These are phyloP conservation scores for Thelonectria discophora DNA, from an alignment of 2,329 filamentous ascomycete genomes.

Conservation along the genomic window DNA sequence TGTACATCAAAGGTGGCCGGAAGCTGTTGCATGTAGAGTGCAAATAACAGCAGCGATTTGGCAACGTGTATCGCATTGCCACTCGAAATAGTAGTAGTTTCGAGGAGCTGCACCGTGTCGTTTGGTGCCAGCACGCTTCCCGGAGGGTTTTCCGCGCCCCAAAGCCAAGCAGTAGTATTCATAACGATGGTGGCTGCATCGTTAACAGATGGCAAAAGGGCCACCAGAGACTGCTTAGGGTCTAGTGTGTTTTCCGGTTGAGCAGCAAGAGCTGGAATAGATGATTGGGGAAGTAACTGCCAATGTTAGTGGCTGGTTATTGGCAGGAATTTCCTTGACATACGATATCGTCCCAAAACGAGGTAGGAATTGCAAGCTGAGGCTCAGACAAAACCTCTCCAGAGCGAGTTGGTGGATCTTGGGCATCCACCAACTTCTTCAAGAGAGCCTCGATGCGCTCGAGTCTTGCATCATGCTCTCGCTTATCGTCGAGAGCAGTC, in stretches of 20 bases:
- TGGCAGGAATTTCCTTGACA: no score
- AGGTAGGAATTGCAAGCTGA: constrained; percentile 1
- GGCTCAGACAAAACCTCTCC: background rate
- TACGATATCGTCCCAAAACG: constrained; percentile 25
- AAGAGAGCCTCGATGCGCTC: constrained; percentile 25
- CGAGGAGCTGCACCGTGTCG: constrained; percentile 16
- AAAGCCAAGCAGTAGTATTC: constrained; percentile 29
- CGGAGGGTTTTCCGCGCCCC: constrained; percentile 23
- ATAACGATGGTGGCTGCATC: constrained; percentile 27
- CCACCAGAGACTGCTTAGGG: constrained; percentile 24
- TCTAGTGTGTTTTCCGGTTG: constrained; percentile 1
- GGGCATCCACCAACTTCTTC: constrained; percentile 23
- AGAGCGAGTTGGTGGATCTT: background rate
- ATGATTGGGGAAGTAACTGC: constrained; percentile 15
- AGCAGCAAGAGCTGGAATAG: background rate
- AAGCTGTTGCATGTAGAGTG: constrained; percentile 28
- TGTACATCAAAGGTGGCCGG: constrained; percentile 14
- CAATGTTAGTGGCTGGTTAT: background rate
- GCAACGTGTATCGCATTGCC: constrained; percentile 26
- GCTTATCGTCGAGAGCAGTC: background rate
- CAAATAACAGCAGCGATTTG: constrained; percentile 22
- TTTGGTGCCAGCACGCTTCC: constrained; percentile 18
- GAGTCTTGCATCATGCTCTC: constrained; percentile 17
- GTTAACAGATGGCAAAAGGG: constrained; percentile 24
- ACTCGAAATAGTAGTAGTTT: constrained; percentile 15